Evolutionary conservation across 1,284 basidiomycete genomes (phyloP), one percentile per base, ranked within the genome.

Genomic region (Cutaneotrichosporon sp.): DNA sequence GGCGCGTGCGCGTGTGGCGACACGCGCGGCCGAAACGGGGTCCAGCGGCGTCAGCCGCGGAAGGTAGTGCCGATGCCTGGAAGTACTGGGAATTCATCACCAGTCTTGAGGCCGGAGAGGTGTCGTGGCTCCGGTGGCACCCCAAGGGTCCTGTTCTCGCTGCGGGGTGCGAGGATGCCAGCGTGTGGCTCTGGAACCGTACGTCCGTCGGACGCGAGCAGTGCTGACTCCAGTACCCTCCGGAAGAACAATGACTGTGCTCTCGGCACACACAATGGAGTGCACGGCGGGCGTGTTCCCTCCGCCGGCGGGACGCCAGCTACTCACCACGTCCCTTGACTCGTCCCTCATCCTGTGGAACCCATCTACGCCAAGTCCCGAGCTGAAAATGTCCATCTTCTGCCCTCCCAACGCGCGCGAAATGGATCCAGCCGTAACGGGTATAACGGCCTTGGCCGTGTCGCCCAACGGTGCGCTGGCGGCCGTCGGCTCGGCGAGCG

Each of bases 161-260:
- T 5, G 92, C 90, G 0, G 94, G 94, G 34, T 88, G 89, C 15
- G 90, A 94, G 60, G 94, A 98, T 72, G 83, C 87, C 3, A 96
- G 88, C 2, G 84, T 94, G 20, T 98, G 94, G 94, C 79, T 98
- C 65, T 99, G 93, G 93, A 88, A 96, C 77, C 77, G 92, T 93
- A 72, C 66, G 52, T 40, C n/a, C n/a, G 9, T 15, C 17, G 4
- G 21, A 20, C 22, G 18, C 13, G 23, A 4, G 26, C 34, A 30
- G 9, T 4, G 35, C 52, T 49, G 36, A 54, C 42, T 0, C 18
- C 70, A 94, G 91, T 98, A 41, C 94, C 94, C 2, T 87, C 85
- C 2, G 94, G 93, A 46, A 87, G 84, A 60, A 91, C 86, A 39
- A 93, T 97, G 88, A 89, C 94, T 68, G 93, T 97, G 14, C 90